These are phyloP conservation scores for Candida ficus DNA, from an alignment of 805 yeast genomes.

Conservation along the genomic window DNA sequence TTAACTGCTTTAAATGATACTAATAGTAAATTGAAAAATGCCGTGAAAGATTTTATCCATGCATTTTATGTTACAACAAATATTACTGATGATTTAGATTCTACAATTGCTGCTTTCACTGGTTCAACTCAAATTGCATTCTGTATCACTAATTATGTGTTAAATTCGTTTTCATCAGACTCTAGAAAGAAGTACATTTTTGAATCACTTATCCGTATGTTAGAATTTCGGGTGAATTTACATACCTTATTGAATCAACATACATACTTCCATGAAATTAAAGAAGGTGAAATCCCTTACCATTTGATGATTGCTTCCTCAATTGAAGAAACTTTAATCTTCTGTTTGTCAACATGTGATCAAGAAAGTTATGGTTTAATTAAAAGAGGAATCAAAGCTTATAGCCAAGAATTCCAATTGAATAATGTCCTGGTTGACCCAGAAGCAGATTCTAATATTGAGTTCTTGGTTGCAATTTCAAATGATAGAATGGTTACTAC, in stretches of 20 bases:
- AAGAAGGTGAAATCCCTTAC: slow-evolving; percentile 23
- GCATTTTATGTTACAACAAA: slow-evolving; percentile 28
- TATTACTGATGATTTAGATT: slow-evolving; percentile 25
- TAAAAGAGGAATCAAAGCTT: slow-evolving; percentile 33
- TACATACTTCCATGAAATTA: slow-evolving; percentile 20
- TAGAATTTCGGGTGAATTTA: slow-evolving; percentile 33
- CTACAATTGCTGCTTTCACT: slow-evolving; percentile 31
- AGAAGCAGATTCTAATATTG: slow-evolving; percentile 24
- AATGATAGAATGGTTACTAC: slow-evolving; percentile 55
- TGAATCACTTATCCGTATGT: slow-evolving; percentile 33
- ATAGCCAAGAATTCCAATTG: slow-evolving; percentile 20
- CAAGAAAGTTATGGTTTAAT: slow-evolving; percentile 45
- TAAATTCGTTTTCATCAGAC: slow-evolving; percentile 26
- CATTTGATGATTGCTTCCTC: slow-evolving; percentile 32
- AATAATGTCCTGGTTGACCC: slow-evolving; percentile 1
- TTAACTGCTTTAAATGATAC: slow-evolving; percentile 33
- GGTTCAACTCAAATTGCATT: slow-evolving; percentile 36
- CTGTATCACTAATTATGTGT: slow-evolving; percentile 31
- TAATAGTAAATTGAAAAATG: slow-evolving; percentile 29
- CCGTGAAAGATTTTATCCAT: slow-evolving; percentile 32
- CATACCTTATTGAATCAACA: slow-evolving; percentile 24
- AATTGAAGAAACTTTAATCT: slow-evolving; percentile 46
- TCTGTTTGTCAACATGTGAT: slow-evolving; percentile 48
- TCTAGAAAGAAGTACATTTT: slow-evolving; percentile 31
- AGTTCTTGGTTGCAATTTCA: slow-evolving; percentile 39